phyloP scores from a whole-genome alignment of 2,329 filamentous ascomycete genomes.

The Exophiala aquamarina region DNA sequence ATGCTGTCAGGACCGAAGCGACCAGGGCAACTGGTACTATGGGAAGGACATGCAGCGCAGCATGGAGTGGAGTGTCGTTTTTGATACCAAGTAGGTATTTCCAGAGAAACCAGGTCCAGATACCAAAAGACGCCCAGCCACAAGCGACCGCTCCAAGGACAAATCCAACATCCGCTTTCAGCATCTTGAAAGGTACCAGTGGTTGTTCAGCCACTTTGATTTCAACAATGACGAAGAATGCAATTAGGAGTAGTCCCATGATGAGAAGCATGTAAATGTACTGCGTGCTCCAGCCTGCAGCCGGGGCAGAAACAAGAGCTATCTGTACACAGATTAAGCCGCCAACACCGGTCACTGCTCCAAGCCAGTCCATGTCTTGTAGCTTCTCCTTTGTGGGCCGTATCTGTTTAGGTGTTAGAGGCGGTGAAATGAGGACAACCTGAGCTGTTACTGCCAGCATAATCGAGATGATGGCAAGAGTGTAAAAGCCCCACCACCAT shows the following conservation, averaged over 20 bases:
- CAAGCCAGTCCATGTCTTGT: constrained; percentile 36
- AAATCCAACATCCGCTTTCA: constrained; percentile 51
- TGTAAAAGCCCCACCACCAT: constrained; percentile 50
- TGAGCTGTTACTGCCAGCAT: constrained; percentile 33
- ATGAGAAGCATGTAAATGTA: constrained; percentile 53
- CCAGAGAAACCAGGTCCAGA: constrained; percentile 44
- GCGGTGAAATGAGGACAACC: constrained; percentile 37
- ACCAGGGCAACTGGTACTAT: constrained; percentile 33
- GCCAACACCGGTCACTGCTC: constrained; percentile 45
- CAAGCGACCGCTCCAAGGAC: constrained; percentile 54
- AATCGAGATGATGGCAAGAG: constrained; percentile 37
- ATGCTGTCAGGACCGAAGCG: constrained; percentile 32
- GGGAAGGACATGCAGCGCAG: constrained; percentile 34
- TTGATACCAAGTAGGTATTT: constrained; percentile 35
- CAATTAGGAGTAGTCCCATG: constrained; percentile 47
- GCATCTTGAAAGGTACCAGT: constrained; percentile 47
- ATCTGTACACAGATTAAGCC: constrained; percentile 62
- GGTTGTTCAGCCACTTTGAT: constrained; percentile 42
- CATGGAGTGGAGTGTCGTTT: constrained; percentile 29
- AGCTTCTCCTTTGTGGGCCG: constrained; percentile 31
- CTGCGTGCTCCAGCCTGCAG: constrained; percentile 55
- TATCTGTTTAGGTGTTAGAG: constrained; percentile 26
- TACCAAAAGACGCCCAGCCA: constrained; percentile 54
- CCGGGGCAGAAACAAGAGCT: constrained; percentile 60
- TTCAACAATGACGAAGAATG: constrained; percentile 49